phyloP scores from a whole-genome alignment of 345 rosid species.

The Salix arbutifolia region DNA sequence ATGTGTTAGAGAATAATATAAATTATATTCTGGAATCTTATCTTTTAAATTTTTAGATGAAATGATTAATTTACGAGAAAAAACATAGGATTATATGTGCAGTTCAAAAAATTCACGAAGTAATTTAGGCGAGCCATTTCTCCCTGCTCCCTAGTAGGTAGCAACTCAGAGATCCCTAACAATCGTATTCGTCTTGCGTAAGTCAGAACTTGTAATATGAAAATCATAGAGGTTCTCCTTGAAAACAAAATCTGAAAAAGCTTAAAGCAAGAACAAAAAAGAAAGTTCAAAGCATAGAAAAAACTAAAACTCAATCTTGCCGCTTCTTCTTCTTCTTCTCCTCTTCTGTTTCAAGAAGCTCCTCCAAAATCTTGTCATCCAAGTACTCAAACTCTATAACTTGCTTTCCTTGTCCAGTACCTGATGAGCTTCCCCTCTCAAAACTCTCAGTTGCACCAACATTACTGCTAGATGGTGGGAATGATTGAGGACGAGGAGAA shows the following conservation, averaged over 20 bases:
- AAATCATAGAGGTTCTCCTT: background rate
- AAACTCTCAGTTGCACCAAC: background rate
- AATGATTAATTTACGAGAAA: no score
- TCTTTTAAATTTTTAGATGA: no score
- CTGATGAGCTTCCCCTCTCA: slow-evolving; percentile 27
- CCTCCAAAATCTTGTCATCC: slow-evolving; percentile 75
- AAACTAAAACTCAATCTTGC: slow-evolving; percentile 15
- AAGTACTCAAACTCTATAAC: slow-evolving; percentile 76
- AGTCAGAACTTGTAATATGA: background rate
- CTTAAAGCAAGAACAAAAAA: background rate
- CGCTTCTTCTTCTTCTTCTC: slow-evolving; percentile 41
- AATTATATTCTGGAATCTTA: no score
- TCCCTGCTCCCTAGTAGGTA: background rate
- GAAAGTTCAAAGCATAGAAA: background rate
- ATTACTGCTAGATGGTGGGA: slow-evolving; percentile 12
- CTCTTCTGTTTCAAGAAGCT: slow-evolving; percentile 71
- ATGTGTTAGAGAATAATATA: no score
- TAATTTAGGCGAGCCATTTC: background rate
- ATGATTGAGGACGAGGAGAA: slow-evolving; percentile 25
- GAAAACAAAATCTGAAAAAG: background rate
- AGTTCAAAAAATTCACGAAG: background rate
- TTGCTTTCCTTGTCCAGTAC: slow-evolving; percentile 34
- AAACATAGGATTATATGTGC: no score
- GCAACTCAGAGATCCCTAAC: background rate
- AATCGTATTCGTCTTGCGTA: background rate